phyloP scores from a whole-genome alignment of 257 asterid species.

The Solanum sparsipilum region DNA sequence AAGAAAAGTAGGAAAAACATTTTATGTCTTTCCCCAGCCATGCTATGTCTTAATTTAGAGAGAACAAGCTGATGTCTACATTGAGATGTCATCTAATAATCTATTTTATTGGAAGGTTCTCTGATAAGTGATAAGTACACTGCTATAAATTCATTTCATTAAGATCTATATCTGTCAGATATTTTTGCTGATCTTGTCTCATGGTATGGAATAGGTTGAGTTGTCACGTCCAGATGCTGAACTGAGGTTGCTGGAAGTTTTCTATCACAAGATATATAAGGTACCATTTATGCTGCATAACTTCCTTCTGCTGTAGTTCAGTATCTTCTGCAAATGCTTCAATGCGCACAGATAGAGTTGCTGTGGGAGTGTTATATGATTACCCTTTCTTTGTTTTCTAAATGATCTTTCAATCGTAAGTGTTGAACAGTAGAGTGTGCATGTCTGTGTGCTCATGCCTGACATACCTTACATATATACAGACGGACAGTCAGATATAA shows the following conservation, averaged over 20 bases:
- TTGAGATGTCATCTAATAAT: neutral
- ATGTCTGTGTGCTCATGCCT: neutral
- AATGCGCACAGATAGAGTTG: neutral
- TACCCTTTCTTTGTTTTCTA: neutral
- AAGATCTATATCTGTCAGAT: neutral
- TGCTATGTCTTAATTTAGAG: neutral
- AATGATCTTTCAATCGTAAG: neutral
- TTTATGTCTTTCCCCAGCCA: neutral
- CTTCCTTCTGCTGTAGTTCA: neutral
- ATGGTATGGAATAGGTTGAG: constrained; percentile 28
- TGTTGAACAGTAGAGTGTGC: neutral
- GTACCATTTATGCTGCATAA: constrained; percentile 13
- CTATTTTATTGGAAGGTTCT: neutral
- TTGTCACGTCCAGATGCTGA: constrained; percentile 53
- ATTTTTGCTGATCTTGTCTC: neutral
- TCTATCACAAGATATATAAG: constrained; percentile 56
- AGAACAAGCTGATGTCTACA: neutral
- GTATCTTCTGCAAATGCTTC: neutral
- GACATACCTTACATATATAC: neutral
- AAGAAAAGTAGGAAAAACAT: neutral
- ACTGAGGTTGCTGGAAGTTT: constrained; percentile 54
- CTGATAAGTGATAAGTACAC: neutral
- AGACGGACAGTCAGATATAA: neutral
- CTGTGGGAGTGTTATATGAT: neutral
- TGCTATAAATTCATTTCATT: neutral